Conservation (phyloP, 2,329 filamentous ascomycete species). For the Chaetomium sp. region DNA sequence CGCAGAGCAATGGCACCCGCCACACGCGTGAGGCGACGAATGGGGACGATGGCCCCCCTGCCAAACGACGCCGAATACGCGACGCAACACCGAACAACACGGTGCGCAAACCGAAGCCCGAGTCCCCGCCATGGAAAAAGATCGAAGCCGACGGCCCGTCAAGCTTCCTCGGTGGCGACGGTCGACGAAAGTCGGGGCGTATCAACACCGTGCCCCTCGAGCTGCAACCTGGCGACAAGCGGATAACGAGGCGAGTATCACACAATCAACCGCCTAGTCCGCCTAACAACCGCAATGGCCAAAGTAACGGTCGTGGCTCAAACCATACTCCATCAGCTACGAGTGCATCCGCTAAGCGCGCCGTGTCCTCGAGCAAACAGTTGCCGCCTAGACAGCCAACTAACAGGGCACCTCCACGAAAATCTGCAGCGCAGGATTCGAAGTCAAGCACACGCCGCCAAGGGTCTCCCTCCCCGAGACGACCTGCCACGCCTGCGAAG, state of each 20-base stretch:
- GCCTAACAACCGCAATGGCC: slow-evolving; percentile 38
- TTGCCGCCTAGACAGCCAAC: slow-evolving; percentile 35
- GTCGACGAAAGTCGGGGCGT: slow-evolving; percentile 67
- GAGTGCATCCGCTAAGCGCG: slow-evolving; percentile 37
- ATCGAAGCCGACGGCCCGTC: slow-evolving; percentile 83
- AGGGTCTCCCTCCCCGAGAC: slow-evolving; percentile 46
- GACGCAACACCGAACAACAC: slow-evolving; percentile 43
- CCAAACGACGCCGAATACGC: slow-evolving; percentile 67
- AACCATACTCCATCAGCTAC: slow-evolving; percentile 23
- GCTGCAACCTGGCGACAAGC: slow-evolving; percentile 53
- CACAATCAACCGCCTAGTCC: slow-evolving; percentile 43
- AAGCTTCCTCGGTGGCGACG: slow-evolving; percentile 76
- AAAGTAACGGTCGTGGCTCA: slow-evolving; percentile 37
- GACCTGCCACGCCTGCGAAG: slow-evolving; percentile 44
- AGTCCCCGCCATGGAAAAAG: slow-evolving; percentile 93
- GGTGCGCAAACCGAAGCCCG: slow-evolving; percentile 52
- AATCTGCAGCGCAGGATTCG: slow-evolving; percentile 31
- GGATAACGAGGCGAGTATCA: slow-evolving; percentile 52
- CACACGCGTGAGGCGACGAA: slow-evolving; percentile 22
- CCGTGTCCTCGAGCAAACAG: slow-evolving; percentile 39
- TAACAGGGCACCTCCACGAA: slow-evolving; percentile 26
- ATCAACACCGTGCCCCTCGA: slow-evolving; percentile 61
- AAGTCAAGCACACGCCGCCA: slow-evolving; percentile 42
- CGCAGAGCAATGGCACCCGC: slow-evolving; percentile 21
- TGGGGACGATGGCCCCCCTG: slow-evolving; percentile 52